Evolutionary conservation across 1,139 yeast genomes (phyloP).

Genomic region (Wickerhamiella infanticola): DNA sequence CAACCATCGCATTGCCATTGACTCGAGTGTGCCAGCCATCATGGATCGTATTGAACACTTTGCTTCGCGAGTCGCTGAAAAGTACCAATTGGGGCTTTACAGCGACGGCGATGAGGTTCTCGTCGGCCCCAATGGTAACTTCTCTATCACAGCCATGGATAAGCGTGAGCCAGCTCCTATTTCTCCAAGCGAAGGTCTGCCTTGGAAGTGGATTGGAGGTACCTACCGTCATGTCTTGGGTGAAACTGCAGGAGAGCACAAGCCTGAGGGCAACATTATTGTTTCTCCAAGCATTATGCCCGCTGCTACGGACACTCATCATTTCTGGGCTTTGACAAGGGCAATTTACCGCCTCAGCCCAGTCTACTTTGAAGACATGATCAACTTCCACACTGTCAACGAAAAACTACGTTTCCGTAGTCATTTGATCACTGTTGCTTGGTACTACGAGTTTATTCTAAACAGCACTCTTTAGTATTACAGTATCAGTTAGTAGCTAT

Average conservation of each 20-base stretch:
- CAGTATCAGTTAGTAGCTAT: too few species aligned
- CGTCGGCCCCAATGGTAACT: conserved; percentile 8
- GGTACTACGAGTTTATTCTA: conserved; percentile 37
- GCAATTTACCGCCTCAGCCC: conserved; percentile 59
- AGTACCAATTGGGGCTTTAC: conserved; percentile 33
- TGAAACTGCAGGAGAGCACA: conserved; percentile 18
- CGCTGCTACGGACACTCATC: conserved; percentile 74
- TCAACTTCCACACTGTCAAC: conserved; percentile 40
- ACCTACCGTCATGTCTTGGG: conserved; percentile 37
- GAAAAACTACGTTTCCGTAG: conserved; percentile 38
- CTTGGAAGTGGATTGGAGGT: conserved; percentile 44
- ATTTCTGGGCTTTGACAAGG: conserved; percentile 59
- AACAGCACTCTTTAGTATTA: conserved; percentile 6
- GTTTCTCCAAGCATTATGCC: conserved; percentile 55
- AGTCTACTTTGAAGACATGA: conserved; percentile 7
- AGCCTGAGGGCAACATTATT: conserved; percentile 13
- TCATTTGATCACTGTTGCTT: conserved; percentile 44
- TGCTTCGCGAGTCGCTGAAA: conserved; percentile 30
- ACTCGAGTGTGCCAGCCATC: conserved; percentile 31
- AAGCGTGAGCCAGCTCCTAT: conserved; percentile 32
- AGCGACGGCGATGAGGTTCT: conserved; percentile 11
- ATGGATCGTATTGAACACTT: conserved; percentile 28
- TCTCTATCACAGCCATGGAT: conserved; percentile 6
- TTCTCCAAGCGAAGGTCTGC: conserved; percentile 31
- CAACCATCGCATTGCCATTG: conserved; percentile 46